Conservation (phyloP, 1,284 basidiomycete species). For the Puccinia novopanici region DNA sequence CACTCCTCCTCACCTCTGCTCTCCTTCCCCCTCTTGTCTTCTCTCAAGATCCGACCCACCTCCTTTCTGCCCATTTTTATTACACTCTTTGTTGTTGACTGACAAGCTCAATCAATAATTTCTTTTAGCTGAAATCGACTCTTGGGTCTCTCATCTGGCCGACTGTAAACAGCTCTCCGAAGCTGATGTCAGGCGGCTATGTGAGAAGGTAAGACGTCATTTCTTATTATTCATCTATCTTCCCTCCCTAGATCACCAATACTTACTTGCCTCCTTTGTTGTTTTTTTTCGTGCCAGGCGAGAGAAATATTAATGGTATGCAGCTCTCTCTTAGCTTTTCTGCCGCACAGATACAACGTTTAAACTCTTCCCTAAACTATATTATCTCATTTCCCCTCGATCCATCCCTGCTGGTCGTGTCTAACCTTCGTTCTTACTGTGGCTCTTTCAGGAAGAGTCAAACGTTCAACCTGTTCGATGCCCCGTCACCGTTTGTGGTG, state of each 20-base stretch:
- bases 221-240: background rate
- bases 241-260: background rate
- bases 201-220: slow-evolving; percentile 81
- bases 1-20: background rate
- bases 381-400: background rate
- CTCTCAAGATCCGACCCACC: background rate
- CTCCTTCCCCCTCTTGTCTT: background rate
- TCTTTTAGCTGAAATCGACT: slow-evolving; percentile 68
- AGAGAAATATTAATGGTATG: slow-evolving; percentile 50
- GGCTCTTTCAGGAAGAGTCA: slow-evolving; percentile 68
- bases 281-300: slow-evolving; percentile 51
- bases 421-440: background rate
- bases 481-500: slow-evolving; percentile 94
- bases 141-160: slow-evolving; percentile 94
- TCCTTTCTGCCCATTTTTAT: background rate
- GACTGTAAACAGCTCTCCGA: slow-evolving; percentile 98
- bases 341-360: background rate
- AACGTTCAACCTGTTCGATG: slow-evolving; percentile 97
- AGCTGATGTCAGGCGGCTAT: slow-evolving; percentile 92
- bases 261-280: slow-evolving; percentile 13
- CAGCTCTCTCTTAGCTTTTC: background rate
- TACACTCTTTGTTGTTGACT: background rate
- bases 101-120: background rate
- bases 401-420: background rate
- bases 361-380: background rate